Conservation (phyloP, 2,329 filamentous ascomycete genomes). For the Apiospora malaysiana region DNA sequence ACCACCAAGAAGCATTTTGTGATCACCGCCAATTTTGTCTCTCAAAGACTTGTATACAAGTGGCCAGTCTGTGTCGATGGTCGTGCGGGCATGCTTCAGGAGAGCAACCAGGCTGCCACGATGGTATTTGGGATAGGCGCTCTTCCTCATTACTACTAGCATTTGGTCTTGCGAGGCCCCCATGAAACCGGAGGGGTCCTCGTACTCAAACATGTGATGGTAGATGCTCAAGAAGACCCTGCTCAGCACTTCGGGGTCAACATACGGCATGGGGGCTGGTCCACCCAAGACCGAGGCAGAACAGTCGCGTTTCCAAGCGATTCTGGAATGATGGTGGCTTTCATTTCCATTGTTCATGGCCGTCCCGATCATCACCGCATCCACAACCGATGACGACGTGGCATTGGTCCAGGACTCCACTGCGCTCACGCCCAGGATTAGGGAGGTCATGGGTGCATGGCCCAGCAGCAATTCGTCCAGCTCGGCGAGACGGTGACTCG, state of each 20-base stretch:
- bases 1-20: constrained; percentile 36
- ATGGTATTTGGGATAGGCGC: constrained; percentile 41
- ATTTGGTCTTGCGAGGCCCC: constrained; percentile 18
- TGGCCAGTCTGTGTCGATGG: constrained; percentile 43
- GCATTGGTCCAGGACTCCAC: constrained; percentile 58
- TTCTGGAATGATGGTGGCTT: constrained; percentile 32
- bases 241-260: constrained; percentile 47
- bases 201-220: constrained; percentile 50
- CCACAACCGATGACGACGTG: constrained; percentile 45
- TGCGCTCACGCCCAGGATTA: constrained; percentile 57
- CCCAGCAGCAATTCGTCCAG: constrained; percentile 53
- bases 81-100: constrained; percentile 43
- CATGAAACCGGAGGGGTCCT: constrained; percentile 38
- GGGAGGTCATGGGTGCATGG: constrained; percentile 51
- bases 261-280: constrained; percentile 33
- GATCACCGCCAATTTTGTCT: constrained; percentile 39
- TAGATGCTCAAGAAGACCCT: constrained; percentile 49
- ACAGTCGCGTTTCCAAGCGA: constrained; percentile 38
- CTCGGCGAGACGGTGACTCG: constrained; percentile 35
- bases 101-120: constrained; percentile 47
- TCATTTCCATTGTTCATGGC: constrained; percentile 25
- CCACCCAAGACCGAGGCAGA: constrained; percentile 25
- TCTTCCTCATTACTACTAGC: constrained; percentile 22
- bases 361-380: constrained; percentile 44
- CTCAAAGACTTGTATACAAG: constrained; percentile 38